Conservation (phyloP, 2,329 filamentous ascomycete genomes). For the Acrocalymma vagum region DNA sequence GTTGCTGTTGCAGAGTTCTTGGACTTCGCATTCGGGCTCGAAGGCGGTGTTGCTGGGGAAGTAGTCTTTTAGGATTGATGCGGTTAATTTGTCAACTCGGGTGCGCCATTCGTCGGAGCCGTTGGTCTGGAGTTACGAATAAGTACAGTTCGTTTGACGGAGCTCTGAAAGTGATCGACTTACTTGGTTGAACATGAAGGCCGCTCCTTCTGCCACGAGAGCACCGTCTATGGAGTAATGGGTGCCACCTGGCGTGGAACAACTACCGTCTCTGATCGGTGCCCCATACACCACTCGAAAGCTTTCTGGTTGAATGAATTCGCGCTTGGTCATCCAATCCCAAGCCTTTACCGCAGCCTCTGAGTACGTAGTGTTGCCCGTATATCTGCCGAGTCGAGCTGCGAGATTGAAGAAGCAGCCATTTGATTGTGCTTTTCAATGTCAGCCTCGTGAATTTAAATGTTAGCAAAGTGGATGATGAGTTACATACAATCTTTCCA, state of each 20-base stretch:
- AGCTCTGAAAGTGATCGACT: constrained; percentile 20
- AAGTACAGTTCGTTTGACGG: not conserved
- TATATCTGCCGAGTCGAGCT: constrained; percentile 73
- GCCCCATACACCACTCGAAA: too few species aligned
- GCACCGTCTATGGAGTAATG: too few species aligned
- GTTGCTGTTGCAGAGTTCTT: constrained; percentile 73
- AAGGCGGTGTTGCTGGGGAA: constrained; percentile 75
- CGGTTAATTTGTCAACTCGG: constrained; percentile 34
- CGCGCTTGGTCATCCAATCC: too few species aligned
- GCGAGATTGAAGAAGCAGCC: constrained; percentile 81
- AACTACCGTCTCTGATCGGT: too few species aligned
- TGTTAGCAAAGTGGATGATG: constrained; percentile 75
- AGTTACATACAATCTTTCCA: not conserved
- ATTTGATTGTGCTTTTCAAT: constrained; percentile 84
- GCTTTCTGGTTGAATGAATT: too few species aligned
- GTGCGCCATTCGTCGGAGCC: constrained; percentile 30
- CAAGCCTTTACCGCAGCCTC: constrained; percentile 72
- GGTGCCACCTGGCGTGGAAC: too few species aligned
- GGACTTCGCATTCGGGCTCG: constrained; percentile 59
- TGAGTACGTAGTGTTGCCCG: constrained; percentile 60
- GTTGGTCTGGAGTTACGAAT: constrained; percentile 27
- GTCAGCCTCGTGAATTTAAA: constrained; percentile 72
- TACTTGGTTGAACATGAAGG: constrained; percentile 59
- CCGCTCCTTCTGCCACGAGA: constrained; percentile 63
- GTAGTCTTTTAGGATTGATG: constrained; percentile 53